Evolutionary conservation across 345 rosid species (phyloP), one percentile per base, ranked within the genome.

Genomic region (Salix viminalis): DNA sequence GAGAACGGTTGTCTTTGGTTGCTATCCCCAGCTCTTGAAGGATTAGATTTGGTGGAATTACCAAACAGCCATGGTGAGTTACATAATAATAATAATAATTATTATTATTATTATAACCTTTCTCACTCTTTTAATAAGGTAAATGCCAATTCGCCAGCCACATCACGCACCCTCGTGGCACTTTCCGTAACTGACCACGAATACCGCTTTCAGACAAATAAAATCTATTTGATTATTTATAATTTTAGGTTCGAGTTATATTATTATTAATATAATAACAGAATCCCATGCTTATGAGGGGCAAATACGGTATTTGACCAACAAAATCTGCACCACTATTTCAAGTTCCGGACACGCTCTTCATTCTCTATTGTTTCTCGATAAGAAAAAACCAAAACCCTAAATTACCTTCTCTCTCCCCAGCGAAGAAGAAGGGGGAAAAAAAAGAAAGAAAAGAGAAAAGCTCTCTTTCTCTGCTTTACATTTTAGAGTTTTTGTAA

Each of bases 341-440:
- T 86, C 15, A 23, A 58, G 28, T 1, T 10, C 14, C 15, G 4
- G 4, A 23, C 15, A 10, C 28, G 0, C 26, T 58, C 28, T 1
- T 8, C 28, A 28, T 9, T 11, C 9, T n/a, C 26, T n/a, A 56
- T 56, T 21, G 21, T 56, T n/a, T 56, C 26, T 56, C 64, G 64
- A 58, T 58, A 58, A 19, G 16, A 65, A 16, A 76, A 78, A 76
- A 78, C 67, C 74, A 66, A 83, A 84, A 87, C 89, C 87, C 86
- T 87, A 83, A 74, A 79, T 41, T 12, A 61, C 52, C 67, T 46
- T n/a, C 64, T 50, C 71, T 65, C 77, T 36, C n/a, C n/a, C 70
- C 48, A 23, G 3, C 30, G 18, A 1, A 56, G 65, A 65, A 65
- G 39, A 34, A 34, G 37, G 37, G 1, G 37, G 5, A 34, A 34